Base-by-base conservation (phyloP, 768 basidiomycete genomes). In the Auricularia auricula-judae region DNA sequence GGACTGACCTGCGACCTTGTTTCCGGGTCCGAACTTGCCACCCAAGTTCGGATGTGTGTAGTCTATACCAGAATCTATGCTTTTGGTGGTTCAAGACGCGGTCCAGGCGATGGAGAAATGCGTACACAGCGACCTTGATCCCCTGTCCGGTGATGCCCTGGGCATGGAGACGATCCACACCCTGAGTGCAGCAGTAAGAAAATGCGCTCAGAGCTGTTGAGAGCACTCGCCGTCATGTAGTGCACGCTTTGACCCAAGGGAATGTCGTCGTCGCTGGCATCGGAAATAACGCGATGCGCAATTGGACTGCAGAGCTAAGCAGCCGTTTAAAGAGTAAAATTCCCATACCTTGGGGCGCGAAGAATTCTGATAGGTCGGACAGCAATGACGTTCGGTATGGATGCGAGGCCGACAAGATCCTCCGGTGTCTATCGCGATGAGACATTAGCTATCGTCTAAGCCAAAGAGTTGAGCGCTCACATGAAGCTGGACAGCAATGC, bases 151-250 rank as follows among this genome's bases (percentile, higher is more conserved):
- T 77, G 69, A 84, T 78, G 0, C 86, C 86, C 66, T 79, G 70
- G 4, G 84, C 83, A 69, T 89, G 87, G n/a, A 87, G 76, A 65
- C 80, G 82, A 68, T 87, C 82, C 1, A 87, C 86, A 21, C 85
- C 83, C 64, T 65, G 56, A 7, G 34, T 10, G 29, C 29, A 29
- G 29, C 29, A 29, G 29, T 29, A 29, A 59, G 56, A 60, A n/a
- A n/a, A 47, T 59, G 33, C 47, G 2, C 34, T 21, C 5, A 43
- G 35, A 62, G 36, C 23, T 4, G 34, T 14, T 7, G 56, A 29
- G 18, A 10, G 16, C 39, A 56, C 29, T 43, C 58, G 34, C 64
- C 39, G 64, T 65, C 64, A 65, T 65, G 58, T 42, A 35, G 60
- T 65, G 64, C 5, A 42, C 47, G 54, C 58, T 36, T 21, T 61